Conservation (phyloP, 805 yeast genomes). For the Wickerhamiella lipophila region DNA sequence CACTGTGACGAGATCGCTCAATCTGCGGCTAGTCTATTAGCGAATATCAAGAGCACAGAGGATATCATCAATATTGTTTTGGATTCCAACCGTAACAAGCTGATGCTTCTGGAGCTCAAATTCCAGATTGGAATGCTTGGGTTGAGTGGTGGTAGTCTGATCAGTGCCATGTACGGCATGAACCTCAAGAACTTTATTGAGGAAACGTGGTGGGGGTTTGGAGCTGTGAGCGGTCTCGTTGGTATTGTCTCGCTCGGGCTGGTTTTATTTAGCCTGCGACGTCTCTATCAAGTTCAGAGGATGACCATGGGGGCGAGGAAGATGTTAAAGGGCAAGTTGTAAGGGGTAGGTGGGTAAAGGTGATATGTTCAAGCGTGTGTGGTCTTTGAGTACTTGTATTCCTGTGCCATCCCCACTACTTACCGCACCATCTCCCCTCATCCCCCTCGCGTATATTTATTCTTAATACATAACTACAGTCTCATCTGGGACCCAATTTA, state of each 20-base stretch:
- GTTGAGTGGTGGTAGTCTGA: slow-evolving; percentile 63
- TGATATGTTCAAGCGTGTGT: no score
- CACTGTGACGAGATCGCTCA: slow-evolving; percentile 93
- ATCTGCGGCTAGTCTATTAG: slow-evolving; percentile 58
- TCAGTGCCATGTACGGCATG: slow-evolving; percentile 92
- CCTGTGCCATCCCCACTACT: no score
- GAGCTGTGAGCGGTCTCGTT: slow-evolving; percentile 35
- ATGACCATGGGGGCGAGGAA: slow-evolving; percentile 41
- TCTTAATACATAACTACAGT: background rate
- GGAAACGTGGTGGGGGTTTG: slow-evolving; percentile 61
- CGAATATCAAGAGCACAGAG: slow-evolving; percentile 86
- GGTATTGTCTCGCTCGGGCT: slow-evolving; percentile 36
- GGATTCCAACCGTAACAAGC: slow-evolving; percentile 86
- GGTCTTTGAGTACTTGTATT: no score
- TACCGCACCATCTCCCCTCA: background rate
- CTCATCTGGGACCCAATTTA: slow-evolving; percentile 83
- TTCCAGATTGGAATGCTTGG: slow-evolving; percentile 76
- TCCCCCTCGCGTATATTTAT: background rate
- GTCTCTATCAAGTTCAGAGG: slow-evolving; percentile 52
- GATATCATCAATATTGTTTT: slow-evolving; percentile 86
- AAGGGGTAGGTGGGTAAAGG: background rate
- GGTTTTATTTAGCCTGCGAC: slow-evolving; percentile 42
- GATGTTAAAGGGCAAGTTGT: background rate
- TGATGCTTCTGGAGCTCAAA: slow-evolving; percentile 75
- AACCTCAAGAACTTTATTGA: slow-evolving; percentile 86